phyloP scores from a whole-genome alignment of 1,284 basidiomycete genomes.

The Leccinum variabile region DNA sequence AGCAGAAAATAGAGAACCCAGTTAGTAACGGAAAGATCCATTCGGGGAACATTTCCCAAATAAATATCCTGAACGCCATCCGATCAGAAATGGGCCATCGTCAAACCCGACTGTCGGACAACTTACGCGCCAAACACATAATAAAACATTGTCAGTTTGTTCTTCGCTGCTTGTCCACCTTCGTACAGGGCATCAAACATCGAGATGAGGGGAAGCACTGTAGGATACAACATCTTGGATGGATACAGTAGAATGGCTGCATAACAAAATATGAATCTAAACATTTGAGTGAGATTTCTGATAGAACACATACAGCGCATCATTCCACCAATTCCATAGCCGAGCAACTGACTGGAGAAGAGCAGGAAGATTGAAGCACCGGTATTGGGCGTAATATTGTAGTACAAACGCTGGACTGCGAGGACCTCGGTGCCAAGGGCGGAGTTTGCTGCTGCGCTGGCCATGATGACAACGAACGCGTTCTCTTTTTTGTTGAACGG shows the following conservation, averaged over 20 bases:
- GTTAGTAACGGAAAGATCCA: constrained; percentile 52
- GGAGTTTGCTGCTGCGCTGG: constrained; percentile 61
- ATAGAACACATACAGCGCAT: constrained; percentile 35
- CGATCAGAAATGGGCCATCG: neutral
- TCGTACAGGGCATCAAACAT: constrained; percentile 55
- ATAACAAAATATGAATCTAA: neutral
- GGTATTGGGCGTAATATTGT: constrained; percentile 55
- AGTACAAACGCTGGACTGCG: constrained; percentile 57
- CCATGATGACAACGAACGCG: constrained; percentile 64
- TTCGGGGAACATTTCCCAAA: constrained; percentile 53
- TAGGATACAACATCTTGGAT: constrained; percentile 62
- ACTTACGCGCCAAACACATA: constrained; percentile 44
- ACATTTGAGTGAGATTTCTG: neutral
- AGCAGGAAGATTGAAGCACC: constrained; percentile 59
- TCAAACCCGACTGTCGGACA: constrained; percentile 26
- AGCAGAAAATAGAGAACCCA: constrained; percentile 56
- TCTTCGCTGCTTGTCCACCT: constrained; percentile 36
- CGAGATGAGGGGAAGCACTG: constrained; percentile 52
- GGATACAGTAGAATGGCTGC: constrained; percentile 57
- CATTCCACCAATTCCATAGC: constrained; percentile 56
- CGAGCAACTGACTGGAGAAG: constrained; percentile 59
- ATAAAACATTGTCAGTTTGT: constrained; percentile 52
- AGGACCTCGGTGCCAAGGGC: constrained; percentile 68
- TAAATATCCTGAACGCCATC: constrained; percentile 39
- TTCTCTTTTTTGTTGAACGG: constrained; percentile 51